These are phyloP conservation scores for Brassica napus DNA, from an alignment of 345 rosid species.

Conservation along the genomic window Da-Ae NC_063434.1:9562001-9562500, in stretches of 20 bases:
- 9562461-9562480: constrained; percentile 70
- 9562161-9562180: constrained; percentile 43
- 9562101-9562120: constrained; percentile 33
- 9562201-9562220: constrained; percentile 70
- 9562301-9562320: constrained; percentile 59
- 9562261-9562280: constrained; percentile 36
- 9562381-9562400: constrained; percentile 52
- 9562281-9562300: constrained; percentile 40
- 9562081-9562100: constrained; percentile 40
- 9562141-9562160: constrained; percentile 36
- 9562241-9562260: constrained; percentile 52
- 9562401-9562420: constrained; percentile 60
- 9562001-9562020: constrained; percentile 26
- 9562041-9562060: constrained; percentile 13
- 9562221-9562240: constrained; percentile 65
- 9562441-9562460: constrained; percentile 74
- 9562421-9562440: constrained; percentile 82
- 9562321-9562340: not conserved
- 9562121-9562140: constrained; percentile 41
- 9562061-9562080: constrained; percentile 26
- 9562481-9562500: constrained; percentile 49
- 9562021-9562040: constrained; percentile 23
- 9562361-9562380: constrained; percentile 70
- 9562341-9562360: constrained; percentile 54
- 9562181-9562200: constrained; percentile 36